phyloP scores from a whole-genome alignment of 2,329 filamentous ascomycete genomes.

The Mycogone perniciosa region DNA sequence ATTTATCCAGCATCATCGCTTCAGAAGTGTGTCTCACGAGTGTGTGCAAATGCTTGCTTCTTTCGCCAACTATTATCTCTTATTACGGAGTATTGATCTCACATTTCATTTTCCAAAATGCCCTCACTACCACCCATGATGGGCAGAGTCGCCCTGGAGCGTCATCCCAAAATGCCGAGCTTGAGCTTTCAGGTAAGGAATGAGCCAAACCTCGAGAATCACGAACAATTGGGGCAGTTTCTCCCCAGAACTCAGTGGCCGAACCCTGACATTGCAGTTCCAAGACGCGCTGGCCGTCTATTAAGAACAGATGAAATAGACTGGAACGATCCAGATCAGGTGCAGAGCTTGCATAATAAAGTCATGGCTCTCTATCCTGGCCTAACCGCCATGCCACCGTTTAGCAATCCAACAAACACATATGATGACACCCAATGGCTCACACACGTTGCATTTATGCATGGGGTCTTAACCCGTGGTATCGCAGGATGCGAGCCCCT shows the following conservation, averaged over 20 bases:
- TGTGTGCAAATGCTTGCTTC: too few relatives aligned
- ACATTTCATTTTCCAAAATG: too few relatives aligned
- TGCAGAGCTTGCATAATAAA: neutral
- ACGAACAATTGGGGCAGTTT: neutral
- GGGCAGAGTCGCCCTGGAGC: conserved; percentile 6
- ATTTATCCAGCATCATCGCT: too few relatives aligned
- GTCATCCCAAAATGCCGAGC: neutral
- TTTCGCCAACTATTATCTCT: too few relatives aligned
- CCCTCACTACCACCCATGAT: neutral
- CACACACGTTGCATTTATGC: conserved; percentile 13
- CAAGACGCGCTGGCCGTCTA: neutral
- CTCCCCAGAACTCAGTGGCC: neutral
- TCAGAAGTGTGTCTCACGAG: too few relatives aligned
- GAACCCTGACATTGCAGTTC: neutral
- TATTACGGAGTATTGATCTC: too few relatives aligned
- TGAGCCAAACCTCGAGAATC: neutral
- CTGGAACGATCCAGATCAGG: neutral
- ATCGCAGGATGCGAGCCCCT: neutral
- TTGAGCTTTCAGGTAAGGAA: neutral
- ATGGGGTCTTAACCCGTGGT: conserved; percentile 11
- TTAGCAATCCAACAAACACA: conserved; percentile 1
- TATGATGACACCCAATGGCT: conserved; percentile 12
- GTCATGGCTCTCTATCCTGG: conserved; percentile 4
- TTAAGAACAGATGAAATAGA: neutral
- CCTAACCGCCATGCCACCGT: conserved; percentile 16